Percentiles rank a stretch among this genome's conserved stretches.
Conservation (phyloP, 352 stramenopile genomes). For the Globisporangium heterothallicum region DNA sequence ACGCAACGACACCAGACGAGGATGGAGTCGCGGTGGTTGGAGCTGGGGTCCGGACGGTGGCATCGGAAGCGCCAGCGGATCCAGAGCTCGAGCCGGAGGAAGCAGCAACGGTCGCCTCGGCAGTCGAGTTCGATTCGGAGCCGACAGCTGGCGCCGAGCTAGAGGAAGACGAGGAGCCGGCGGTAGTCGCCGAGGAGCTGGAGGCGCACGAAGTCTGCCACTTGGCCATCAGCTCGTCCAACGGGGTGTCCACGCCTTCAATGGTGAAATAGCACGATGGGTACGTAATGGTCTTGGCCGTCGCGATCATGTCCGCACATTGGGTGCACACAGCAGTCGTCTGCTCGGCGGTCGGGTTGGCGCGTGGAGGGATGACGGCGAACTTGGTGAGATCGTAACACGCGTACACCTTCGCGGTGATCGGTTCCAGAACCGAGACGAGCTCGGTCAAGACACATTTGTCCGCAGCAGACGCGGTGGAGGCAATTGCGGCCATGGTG, state of each 20-base stretch:
- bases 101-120: neutral
- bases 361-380: slow-evolving; percentile 1
- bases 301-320: slow-evolving; percentile 4
- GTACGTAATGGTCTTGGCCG: slow-evolving; percentile 9
- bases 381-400: slow-evolving; percentile 3
- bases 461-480: neutral
- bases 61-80: neutral
- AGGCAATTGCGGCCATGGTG: neutral
- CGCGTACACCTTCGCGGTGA: neutral
- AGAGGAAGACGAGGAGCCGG: neutral
- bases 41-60: neutral
- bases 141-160: neutral
- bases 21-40: neutral
- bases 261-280: slow-evolving; percentile 7
- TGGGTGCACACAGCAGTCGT: slow-evolving; percentile 5
- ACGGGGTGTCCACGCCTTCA: slow-evolving; percentile 3
- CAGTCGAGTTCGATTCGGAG: neutral
- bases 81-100: neutral
- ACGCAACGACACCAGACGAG: neutral
- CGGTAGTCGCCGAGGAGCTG: neutral
- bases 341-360: slow-evolving; percentile 1
- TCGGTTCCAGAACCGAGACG: neutral
- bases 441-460: neutral
- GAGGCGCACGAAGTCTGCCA: neutral
- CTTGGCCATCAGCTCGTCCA: slow-evolving; percentile 1